Base-by-base conservation (phyloP, 164 flowering plant species). In the Umbilicus rupestris region DNA sequence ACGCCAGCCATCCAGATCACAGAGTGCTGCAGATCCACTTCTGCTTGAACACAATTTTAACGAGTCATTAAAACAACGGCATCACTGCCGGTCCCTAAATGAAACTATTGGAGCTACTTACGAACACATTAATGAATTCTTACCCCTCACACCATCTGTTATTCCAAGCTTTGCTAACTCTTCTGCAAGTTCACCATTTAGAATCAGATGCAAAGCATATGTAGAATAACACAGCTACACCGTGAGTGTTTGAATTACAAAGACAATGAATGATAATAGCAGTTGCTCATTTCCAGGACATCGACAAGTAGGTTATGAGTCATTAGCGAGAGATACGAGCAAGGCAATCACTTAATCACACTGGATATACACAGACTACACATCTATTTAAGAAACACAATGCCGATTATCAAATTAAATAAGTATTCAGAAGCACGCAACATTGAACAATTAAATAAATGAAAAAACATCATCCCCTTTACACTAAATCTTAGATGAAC, bases 1-100 rank as follows among this genome's bases (percentile, higher is more conserved):
- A 88, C 85, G 64, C 96, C 89, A 70, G 92, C 87, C 86, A 82
- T 86, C 96, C 97, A 87, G 69, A 93, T 88, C 26, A 90, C 84
- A 52, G 96, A 84, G 62, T 87, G 94, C 45, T 81, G 90, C 78
- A 93, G 76, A 78, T 88, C 90, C 65, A 78, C 86, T 79, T 93
- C 98, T 92, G 91, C 73, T 63, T 31, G 70, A 65, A 29, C 71
- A 10, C 70, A 78, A 29, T 49, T 42, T 22, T 33, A 76, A 39
- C 39, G 72, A 39, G 37, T 46, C 19, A 62, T 20, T 8, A 65
- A 57, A 24, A 69, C 16, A 16, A 5, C 31, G 35, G 4, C 41
- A 52, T 7, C 2, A 44, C 63, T 17, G 67, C 37, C 35, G 49
- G 47, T 39, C 17, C 6, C 28, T 58, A 30, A 46, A 33, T 22